Evolutionary conservation across 2,329 filamentous ascomycete species (phyloP).

Genomic region (Sporothrix mexicana): DNA sequence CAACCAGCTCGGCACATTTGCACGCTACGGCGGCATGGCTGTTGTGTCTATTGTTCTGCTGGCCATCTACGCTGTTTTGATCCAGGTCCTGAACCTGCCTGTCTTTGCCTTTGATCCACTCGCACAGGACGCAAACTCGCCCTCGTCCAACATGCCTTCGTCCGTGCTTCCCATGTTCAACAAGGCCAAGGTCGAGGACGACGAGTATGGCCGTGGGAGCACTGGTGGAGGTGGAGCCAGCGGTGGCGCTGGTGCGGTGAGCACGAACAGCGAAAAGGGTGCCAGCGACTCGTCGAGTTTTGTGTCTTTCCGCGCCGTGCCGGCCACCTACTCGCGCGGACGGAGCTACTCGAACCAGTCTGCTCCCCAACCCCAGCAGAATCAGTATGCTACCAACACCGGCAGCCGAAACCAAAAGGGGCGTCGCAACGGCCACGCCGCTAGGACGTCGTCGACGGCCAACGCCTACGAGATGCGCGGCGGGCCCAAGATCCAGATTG

Average conservation of each 20-base stretch:
- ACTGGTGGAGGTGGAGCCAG: conserved; percentile 50
- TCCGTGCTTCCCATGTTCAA: conserved; percentile 56
- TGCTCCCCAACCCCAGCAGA: not conserved
- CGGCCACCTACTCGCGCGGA: conserved; percentile 40
- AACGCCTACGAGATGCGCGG: conserved; percentile 28
- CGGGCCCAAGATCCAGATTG: conserved; percentile 37
- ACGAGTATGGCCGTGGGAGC: conserved; percentile 45
- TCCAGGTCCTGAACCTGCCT: conserved; percentile 59
- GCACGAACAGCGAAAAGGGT: conserved; percentile 43
- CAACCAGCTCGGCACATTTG: conserved; percentile 83
- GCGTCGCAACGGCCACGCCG: conserved; percentile 9
- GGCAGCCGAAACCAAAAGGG: conserved; percentile 9
- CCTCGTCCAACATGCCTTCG: conserved; percentile 10
- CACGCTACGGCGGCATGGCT: conserved; percentile 73
- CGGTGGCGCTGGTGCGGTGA: conserved; percentile 40
- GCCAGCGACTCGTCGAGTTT: conserved; percentile 44
- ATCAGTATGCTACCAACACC: not conserved
- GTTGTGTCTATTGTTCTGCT: conserved; percentile 59
- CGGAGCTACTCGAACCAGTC: conserved; percentile 37
- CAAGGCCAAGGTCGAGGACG: conserved; percentile 61
- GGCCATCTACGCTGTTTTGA: conserved; percentile 60
- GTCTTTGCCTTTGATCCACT: conserved; percentile 59
- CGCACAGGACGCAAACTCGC: conserved; percentile 19
- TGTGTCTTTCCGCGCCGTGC: conserved; percentile 39
- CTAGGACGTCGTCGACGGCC: not conserved